Percentiles rank a stretch among this genome's conserved stretches.
Evolutionary conservation across 345 rosid genomes (phyloP).

Genomic region (Populus alba): DNA sequence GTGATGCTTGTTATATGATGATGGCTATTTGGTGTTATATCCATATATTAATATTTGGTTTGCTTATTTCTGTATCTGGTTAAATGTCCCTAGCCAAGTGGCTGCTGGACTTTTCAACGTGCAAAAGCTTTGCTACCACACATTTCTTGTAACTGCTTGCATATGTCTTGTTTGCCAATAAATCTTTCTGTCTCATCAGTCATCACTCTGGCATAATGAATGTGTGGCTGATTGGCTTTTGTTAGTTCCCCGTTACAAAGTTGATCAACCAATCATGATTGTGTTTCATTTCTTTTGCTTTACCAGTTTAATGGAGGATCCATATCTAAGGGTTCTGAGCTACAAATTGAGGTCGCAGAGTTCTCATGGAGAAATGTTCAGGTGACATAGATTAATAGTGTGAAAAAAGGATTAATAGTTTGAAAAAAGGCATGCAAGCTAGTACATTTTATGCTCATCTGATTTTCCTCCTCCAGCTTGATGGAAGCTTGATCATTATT

Average conservation of each 20-base stretch:
- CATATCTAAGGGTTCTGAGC: slow-evolving; percentile 68
- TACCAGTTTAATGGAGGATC: slow-evolving; percentile 74
- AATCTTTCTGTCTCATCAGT: background rate
- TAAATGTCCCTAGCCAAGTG: no score
- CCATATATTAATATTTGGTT: background rate
- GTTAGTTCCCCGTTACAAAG: background rate
- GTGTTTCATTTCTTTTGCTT: slow-evolving; percentile 9
- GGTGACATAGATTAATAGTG: slow-evolving; percentile 36
- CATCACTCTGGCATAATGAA: background rate
- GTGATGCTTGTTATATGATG: background rate
- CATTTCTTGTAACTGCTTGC: slow-evolving; percentile 1
- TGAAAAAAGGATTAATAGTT: background rate
- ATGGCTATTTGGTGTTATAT: background rate
- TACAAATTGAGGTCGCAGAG: slow-evolving; percentile 85
- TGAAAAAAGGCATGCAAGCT: background rate
- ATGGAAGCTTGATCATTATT: slow-evolving; percentile 74
- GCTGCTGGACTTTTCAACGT: background rate
- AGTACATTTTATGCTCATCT: slow-evolving; percentile 18
- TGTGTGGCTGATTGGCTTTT: background rate
- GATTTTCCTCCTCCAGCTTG: slow-evolving; percentile 48
- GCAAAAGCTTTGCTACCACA: slow-evolving; percentile 1
- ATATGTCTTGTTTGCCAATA: background rate
- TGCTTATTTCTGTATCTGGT: background rate
- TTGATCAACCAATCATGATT: slow-evolving; percentile 7
- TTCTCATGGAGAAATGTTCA: slow-evolving; percentile 85